phyloP scores from a whole-genome alignment of 2,329 filamentous ascomycete species.

The Cadophora malorum region DNA sequence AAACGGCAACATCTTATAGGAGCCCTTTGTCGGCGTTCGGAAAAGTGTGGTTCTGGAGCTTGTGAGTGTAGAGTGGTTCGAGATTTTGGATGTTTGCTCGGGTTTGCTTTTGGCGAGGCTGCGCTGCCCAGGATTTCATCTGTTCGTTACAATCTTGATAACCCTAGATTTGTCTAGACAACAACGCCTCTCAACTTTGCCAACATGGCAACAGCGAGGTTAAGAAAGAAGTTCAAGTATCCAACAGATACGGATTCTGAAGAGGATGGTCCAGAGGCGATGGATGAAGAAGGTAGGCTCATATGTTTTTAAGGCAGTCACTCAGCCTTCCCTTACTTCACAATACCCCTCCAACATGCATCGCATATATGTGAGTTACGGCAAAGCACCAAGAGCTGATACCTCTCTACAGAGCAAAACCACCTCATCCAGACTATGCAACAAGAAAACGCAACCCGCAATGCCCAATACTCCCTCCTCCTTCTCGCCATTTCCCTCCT shows the following conservation, averaged over 20 bases:
- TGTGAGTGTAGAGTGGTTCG: conserved; percentile 19
- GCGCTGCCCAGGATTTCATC: conserved; percentile 4
- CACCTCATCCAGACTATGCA: conserved; percentile 62
- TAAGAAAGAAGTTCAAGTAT: conserved; percentile 81
- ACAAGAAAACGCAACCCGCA: conserved; percentile 61
- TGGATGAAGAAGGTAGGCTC: conserved; percentile 75
- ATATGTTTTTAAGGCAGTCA: background rate
- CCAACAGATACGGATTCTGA: conserved; percentile 64
- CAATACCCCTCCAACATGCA: conserved; percentile 3
- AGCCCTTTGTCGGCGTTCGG: background rate
- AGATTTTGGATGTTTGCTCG: conserved; percentile 26
- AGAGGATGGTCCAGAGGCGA: conserved; percentile 60
- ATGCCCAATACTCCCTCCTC: conserved; percentile 61
- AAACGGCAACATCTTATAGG: conserved; percentile 41
- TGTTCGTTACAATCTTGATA: background rate
- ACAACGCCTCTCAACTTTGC: conserved; percentile 33
- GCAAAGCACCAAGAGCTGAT: conserved; percentile 29
- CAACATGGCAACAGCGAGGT: conserved; percentile 56
- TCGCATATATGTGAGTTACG: background rate
- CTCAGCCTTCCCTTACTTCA: conserved; percentile 15
- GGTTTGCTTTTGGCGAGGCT: conserved; percentile 33
- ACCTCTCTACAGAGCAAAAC: conserved; percentile 63
- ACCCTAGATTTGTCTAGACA: background rate
- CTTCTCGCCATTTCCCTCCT: conserved; percentile 67
- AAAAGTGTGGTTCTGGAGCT: conserved; percentile 11